Evolutionary conservation across 345 rosid species (phyloP).

Genomic region (Syzygium aromaticum): DNA sequence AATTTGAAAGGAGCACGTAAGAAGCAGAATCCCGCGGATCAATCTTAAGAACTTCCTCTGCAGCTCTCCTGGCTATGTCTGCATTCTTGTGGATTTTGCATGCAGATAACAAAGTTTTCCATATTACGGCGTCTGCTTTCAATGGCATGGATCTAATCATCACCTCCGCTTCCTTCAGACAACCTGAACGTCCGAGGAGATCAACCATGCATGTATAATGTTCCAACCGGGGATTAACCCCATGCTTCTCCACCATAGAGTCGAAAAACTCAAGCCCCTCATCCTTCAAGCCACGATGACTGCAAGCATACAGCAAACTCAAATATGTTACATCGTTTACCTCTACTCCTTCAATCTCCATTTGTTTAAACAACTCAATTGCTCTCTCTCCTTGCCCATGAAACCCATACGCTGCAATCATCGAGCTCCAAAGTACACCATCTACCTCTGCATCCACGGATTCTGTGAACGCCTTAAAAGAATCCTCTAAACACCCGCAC

Average conservation of each 20-base stretch:
- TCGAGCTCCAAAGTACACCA: slow-evolving; percentile 71
- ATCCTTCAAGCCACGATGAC: slow-evolving; percentile 80
- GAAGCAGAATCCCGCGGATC: slow-evolving; percentile 72
- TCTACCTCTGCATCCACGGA: slow-evolving; percentile 42
- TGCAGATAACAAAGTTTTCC: slow-evolving; percentile 82
- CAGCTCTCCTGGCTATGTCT: slow-evolving; percentile 47
- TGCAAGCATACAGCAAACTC: slow-evolving; percentile 79
- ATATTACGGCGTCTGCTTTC: slow-evolving; percentile 71
- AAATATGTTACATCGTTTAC: slow-evolving; percentile 84
- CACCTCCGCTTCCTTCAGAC: slow-evolving; percentile 59
- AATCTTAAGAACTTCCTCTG: slow-evolving; percentile 58
- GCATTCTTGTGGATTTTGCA: slow-evolving; percentile 63
- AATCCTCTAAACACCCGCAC: slow-evolving; percentile 81
- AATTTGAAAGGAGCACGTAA: slow-evolving; percentile 81
- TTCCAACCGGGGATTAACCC: slow-evolving; percentile 50
- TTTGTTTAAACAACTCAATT: slow-evolving; percentile 50
- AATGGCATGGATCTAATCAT: slow-evolving; percentile 66
- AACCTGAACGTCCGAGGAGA: slow-evolving; percentile 81
- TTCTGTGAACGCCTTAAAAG: slow-evolving; percentile 59
- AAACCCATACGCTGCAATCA: slow-evolving; percentile 78
- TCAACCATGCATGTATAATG: slow-evolving; percentile 90
- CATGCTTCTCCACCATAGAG: slow-evolving; percentile 49
- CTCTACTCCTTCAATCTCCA: slow-evolving; percentile 53
- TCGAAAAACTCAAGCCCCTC: slow-evolving; percentile 48
- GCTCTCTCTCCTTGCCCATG: slow-evolving; percentile 68